These are phyloP conservation scores for Diplodia corticola DNA, from an alignment of 2,329 filamentous ascomycete genomes.

Conservation along the genomic window DNA sequence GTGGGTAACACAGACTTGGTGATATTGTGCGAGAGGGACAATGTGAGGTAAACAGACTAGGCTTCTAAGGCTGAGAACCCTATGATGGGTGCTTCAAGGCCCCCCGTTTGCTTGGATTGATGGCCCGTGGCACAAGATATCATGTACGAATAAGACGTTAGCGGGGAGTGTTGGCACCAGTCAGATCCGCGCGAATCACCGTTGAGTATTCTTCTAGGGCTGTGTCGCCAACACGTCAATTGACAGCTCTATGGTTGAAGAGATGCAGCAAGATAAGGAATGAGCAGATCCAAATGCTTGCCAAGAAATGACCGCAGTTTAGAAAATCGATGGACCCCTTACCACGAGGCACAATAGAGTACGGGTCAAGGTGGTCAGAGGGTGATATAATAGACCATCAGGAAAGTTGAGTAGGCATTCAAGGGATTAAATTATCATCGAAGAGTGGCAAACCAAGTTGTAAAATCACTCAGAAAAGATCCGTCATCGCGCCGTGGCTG, in stretches of 20 bases:
- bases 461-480: constrained; percentile 57
- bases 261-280: neutral
- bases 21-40: neutral
- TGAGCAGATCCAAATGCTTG: neutral
- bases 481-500: constrained; percentile 86
- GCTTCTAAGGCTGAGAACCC: too few relatives aligned
- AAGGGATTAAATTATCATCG: neutral
- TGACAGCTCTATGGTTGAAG: neutral
- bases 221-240: neutral
- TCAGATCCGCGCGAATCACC: neutral
- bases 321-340: neutral
- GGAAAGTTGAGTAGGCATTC: neutral
- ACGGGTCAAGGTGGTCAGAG: neutral
- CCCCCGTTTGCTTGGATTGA: neutral
- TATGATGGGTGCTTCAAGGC: too few relatives aligned
- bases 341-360: neutral
- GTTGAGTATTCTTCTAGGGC: neutral
- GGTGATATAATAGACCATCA: neutral
- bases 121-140: neutral
- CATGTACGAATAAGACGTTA: neutral
- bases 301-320: neutral
- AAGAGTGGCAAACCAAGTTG: too few relatives aligned
- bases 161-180: neutral
- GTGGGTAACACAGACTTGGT: neutral
- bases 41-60: too few relatives aligned